phyloP scores from a whole-genome alignment of 108 stramenopile species.

The Nannochloropsis gaditana region DNA sequence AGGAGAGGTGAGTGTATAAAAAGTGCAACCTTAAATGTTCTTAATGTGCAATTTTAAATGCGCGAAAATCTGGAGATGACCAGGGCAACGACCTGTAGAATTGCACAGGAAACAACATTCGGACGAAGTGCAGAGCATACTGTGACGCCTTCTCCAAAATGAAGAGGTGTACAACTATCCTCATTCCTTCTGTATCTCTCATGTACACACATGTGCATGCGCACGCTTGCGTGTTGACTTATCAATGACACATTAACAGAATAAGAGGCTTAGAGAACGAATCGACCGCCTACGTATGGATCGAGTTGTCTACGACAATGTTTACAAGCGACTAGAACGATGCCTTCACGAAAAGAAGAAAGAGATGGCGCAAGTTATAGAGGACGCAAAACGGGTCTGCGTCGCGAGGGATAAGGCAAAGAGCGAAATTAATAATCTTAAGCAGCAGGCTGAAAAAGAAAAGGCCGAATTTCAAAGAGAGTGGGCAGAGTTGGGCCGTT shows the following conservation, averaged over 20 bases:
- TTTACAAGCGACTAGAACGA: constrained; percentile 61
- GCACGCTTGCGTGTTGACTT: not conserved
- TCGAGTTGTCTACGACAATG: constrained; percentile 59
- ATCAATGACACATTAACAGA: constrained; percentile 18
- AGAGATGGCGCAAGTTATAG: constrained; percentile 60
- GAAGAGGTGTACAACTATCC: too few species aligned
- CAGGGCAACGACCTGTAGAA: too few species aligned
- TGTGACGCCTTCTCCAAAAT: too few species aligned
- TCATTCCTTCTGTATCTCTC: too few species aligned
- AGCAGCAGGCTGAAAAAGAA: constrained; percentile 56
- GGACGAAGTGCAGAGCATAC: too few species aligned
- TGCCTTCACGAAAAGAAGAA: constrained; percentile 59
- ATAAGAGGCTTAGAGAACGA: constrained; percentile 54
- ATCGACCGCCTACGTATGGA: constrained; percentile 58
- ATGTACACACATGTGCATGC: not conserved
- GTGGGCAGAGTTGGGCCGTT: constrained; percentile 53
- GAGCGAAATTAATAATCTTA: constrained; percentile 50
- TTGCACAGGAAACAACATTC: too few species aligned
- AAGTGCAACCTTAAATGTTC: too few species aligned
- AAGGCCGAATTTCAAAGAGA: constrained; percentile 54
- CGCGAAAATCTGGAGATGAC: too few species aligned
- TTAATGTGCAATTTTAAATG: too few species aligned
- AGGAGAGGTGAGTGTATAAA: constrained; percentile 29
- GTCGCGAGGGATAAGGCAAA: constrained; percentile 55
- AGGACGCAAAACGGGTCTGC: constrained; percentile 57